phyloP scores from a whole-genome alignment of 208 protist species.

The Tritrichomonas foetus region DNA sequence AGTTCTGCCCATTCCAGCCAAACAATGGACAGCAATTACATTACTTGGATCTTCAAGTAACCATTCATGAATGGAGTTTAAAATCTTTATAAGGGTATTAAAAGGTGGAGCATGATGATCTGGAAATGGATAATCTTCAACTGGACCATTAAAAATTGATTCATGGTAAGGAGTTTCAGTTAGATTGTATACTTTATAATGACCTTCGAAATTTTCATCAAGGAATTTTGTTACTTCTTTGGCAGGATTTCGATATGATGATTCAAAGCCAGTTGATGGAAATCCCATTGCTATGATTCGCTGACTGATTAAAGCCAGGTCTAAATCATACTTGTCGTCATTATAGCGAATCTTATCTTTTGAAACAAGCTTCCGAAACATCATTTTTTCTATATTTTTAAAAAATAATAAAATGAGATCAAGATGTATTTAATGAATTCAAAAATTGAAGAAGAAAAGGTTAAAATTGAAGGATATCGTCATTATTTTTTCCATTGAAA shows the following conservation, averaged over 20 bases:
- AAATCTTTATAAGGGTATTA: slow-evolving; percentile 45
- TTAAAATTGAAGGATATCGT: too few species aligned
- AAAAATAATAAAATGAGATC: too few species aligned
- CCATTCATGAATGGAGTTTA: slow-evolving; percentile 12
- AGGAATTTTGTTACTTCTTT: slow-evolving; percentile 76
- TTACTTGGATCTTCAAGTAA: slow-evolving; percentile 55
- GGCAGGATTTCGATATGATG: slow-evolving; percentile 78
- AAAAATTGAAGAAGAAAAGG: too few species aligned
- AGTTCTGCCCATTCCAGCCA: slow-evolving; percentile 86
- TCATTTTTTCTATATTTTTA: too few species aligned
- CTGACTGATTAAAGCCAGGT: background rate
- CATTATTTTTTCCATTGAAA: too few species aligned
- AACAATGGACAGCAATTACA: slow-evolving; percentile 82
- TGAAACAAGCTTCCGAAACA: too few species aligned
- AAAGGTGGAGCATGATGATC: slow-evolving; percentile 57
- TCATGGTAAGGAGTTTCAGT: slow-evolving; percentile 55
- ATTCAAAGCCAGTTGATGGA: background rate
- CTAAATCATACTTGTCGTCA: background rate
- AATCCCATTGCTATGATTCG: slow-evolving; percentile 15
- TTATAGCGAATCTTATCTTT: background rate
- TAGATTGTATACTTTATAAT: slow-evolving; percentile 70
- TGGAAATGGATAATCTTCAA: slow-evolving; percentile 53
- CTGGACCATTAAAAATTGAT: slow-evolving; percentile 48
- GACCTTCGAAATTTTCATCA: slow-evolving; percentile 66
- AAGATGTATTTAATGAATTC: too few species aligned